Conservation (phyloP, 768 basidiomycete species). For the Russula abietina region DNA sequence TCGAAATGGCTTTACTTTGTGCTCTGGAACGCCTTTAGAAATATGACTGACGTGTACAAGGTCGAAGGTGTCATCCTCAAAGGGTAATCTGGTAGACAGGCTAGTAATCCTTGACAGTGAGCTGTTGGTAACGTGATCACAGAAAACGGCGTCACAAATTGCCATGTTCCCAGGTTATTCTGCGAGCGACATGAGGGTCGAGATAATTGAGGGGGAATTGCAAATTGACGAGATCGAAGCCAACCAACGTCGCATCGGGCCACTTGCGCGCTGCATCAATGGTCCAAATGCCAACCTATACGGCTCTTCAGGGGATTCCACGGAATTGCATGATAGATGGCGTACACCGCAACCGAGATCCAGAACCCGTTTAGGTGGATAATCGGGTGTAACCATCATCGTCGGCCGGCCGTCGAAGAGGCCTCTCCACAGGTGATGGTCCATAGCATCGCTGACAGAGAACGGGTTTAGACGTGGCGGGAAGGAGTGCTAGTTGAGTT, state of each 20-base stretch:
- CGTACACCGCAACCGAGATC: slow-evolving; percentile 25
- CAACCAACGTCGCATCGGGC: slow-evolving; percentile 37
- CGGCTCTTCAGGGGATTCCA: neutral
- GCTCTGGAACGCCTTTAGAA: slow-evolving; percentile 60
- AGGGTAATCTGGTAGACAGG: slow-evolving; percentile 68
- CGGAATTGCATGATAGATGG: neutral
- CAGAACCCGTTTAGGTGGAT: slow-evolving; percentile 20
- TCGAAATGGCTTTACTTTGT: slow-evolving; percentile 25
- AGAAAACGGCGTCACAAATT: slow-evolving; percentile 53
- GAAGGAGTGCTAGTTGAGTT: neutral
- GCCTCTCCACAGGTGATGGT: slow-evolving; percentile 23
- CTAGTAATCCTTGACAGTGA: slow-evolving; percentile 32
- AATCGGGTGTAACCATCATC: slow-evolving; percentile 17
- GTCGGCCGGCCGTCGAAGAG: slow-evolving; percentile 21
- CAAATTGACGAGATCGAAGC: slow-evolving; percentile 72
- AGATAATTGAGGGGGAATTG: slow-evolving; percentile 55
- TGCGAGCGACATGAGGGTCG: slow-evolving; percentile 44
- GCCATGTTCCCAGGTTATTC: slow-evolving; percentile 68
- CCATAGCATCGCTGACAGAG: slow-evolving; percentile 25
- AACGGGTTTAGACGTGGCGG: neutral
- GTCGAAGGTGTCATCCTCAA: slow-evolving; percentile 79
- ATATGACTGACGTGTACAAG: slow-evolving; percentile 68
- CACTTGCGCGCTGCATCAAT: slow-evolving; percentile 25
- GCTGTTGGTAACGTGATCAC: neutral
- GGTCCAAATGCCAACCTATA: slow-evolving; percentile 23